Percentiles rank a stretch among this genome's conserved stretches.
phyloP scores from a whole-genome alignment of 2,329 filamentous ascomycete species.

The Calonectria fujianensis region DNA sequence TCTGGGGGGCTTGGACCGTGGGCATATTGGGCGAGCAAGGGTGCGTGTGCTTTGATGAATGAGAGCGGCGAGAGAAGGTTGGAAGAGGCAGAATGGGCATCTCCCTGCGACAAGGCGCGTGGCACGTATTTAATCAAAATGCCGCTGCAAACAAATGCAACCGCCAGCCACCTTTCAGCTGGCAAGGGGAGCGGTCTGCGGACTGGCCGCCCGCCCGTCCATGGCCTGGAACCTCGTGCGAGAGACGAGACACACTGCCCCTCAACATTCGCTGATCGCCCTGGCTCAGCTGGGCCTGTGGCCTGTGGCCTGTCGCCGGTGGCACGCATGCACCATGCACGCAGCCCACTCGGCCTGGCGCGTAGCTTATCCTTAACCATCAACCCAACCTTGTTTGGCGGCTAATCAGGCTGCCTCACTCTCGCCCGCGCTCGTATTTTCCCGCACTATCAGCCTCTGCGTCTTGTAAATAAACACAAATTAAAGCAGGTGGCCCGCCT shows the following conservation, averaged over 20 bases:
- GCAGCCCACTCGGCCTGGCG: background rate
- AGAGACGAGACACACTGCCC: conserved; percentile 13
- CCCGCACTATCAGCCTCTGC: background rate
- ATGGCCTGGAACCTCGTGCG: conserved; percentile 10
- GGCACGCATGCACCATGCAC: background rate
- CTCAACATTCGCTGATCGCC: conserved; percentile 14
- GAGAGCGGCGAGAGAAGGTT: background rate
- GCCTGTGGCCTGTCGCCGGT: background rate
- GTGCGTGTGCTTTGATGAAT: background rate
- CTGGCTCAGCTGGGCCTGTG: background rate
- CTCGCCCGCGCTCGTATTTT: background rate
- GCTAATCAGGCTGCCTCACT: conserved; percentile 4
- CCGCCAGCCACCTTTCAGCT: conserved; percentile 15
- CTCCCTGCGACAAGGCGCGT: background rate
- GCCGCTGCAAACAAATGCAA: background rate
- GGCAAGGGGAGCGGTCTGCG: conserved; percentile 19
- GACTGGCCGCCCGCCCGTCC: conserved; percentile 7
- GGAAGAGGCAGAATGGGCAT: background rate
- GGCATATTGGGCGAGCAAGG: conserved; percentile 32
- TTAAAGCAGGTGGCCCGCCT: background rate
- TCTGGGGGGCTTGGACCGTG: conserved; percentile 39
- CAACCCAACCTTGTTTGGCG: conserved; percentile 14
- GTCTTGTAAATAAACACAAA: background rate
- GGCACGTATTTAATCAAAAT: background rate
- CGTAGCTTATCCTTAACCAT: conserved; percentile 31